Base-by-base conservation (phyloP, 2,329 filamentous ascomycete species). In the Cladosporium velox region DNA sequence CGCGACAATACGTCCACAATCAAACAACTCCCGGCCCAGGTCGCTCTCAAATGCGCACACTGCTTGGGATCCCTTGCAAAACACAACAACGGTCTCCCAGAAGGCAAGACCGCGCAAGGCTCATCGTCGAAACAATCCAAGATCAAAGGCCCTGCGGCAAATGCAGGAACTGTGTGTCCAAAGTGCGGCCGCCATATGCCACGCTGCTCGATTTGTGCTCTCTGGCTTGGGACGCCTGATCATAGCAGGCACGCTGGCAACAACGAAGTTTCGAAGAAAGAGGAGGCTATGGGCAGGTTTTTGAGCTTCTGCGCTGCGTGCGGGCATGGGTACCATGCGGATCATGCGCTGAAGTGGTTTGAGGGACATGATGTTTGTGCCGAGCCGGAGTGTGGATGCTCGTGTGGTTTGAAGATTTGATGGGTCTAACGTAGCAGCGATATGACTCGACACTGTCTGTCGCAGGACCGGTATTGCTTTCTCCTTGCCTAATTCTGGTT, bases 1-100 rank as follows among this genome's bases (percentile, higher is more conserved):
- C 86, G 86, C 63, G 85, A 88, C 63, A 90, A 89, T 49, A 77
- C 79, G 8, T 86, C 86, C n/a, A 84, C 86, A 8, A 84, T 91
- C 69, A 87, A 87, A 66, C 85, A 88, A 18, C 15, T 1, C 85
- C 89, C 0, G 87, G 83, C 88, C 35, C 90, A 92, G 77, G 86
- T 94, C 63, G 87, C 89, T 4, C 85, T 95, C 59, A 87, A 91
- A 57, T 95, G 91, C 78, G 85, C 90, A 58, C 91, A 91, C 79
- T 95, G 91, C 79, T 84, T 86, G 24, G 81, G 81, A 26, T 82
- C 84, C 3, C 81, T 89, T 28, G 83, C 84, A 14, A 81, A 81
- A 62, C 75, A 80, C 65, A 77, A 81, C 60, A 74, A 69, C 38
- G 75, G 72, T 21, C 66, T 38, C 47, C 14, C 59, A 41, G 57